A percentile compares a stretch with the other conserved stretches of the same genome.
Evolutionary conservation across 495 filamentous ascomycete species (phyloP).

Genomic region (Lentithecium fluviatile): DNA sequence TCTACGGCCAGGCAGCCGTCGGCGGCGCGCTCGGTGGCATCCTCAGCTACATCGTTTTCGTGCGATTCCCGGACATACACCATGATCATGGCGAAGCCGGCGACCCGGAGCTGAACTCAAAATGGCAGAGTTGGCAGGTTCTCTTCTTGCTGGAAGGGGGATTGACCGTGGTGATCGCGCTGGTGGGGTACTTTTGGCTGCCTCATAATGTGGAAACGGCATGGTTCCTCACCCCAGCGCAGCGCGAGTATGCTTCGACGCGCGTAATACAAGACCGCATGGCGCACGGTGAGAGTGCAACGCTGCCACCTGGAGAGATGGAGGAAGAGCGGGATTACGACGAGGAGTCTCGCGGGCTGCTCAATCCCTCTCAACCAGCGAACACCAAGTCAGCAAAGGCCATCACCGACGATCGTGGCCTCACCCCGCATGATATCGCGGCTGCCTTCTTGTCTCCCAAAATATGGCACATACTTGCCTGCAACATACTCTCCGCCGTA

Average conservation of each 20-base stretch:
- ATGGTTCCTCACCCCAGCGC: slow-evolving; percentile 54
- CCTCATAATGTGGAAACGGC: slow-evolving; percentile 51
- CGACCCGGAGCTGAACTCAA: slow-evolving; percentile 3
- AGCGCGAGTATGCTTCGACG: slow-evolving; percentile 49
- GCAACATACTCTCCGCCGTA: slow-evolving; percentile 57
- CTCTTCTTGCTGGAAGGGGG: slow-evolving; percentile 58
- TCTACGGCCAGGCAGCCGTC: slow-evolving; percentile 58
- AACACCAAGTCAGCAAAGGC: slow-evolving; percentile 7
- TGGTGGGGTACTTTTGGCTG: slow-evolving; percentile 52
- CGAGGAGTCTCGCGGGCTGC: slow-evolving; percentile 31
- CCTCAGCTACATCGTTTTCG: slow-evolving; percentile 48
- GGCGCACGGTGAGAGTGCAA: slow-evolving; percentile 5
- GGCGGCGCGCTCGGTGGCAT: slow-evolving; percentile 57
- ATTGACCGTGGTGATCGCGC: slow-evolving; percentile 50
- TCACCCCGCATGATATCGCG: slow-evolving; percentile 49
- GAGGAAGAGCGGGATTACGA: slow-evolving; percentile 15
- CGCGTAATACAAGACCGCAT: slow-evolving; percentile 38
- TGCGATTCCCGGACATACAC: slow-evolving; percentile 24
- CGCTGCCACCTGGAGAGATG: neutral
- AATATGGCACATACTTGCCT: slow-evolving; percentile 51
- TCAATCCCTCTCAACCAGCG: slow-evolving; percentile 15
- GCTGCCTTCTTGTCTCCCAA: slow-evolving; percentile 54
- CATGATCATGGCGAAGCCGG: slow-evolving; percentile 11
- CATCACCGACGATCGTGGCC: slow-evolving; percentile 43
- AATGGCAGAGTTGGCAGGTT: slow-evolving; percentile 53